Evolutionary conservation across 1,284 basidiomycete genomes (phyloP).

Genomic region (Coniophora puteana): DNA sequence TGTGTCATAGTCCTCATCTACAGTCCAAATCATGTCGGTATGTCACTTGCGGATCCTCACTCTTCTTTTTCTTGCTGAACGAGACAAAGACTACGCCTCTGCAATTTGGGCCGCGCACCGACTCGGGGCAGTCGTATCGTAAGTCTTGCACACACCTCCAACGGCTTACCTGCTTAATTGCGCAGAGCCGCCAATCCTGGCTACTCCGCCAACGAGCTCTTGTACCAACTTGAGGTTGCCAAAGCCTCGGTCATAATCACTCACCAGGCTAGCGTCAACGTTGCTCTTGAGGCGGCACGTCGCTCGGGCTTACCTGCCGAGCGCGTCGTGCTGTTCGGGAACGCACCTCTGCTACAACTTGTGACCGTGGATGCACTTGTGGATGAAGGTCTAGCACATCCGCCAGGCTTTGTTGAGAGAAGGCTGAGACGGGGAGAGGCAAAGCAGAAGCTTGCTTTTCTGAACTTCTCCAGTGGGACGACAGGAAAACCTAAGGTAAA

Average conservation of each 20-base stretch:
- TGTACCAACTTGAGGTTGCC: slow-evolving; percentile 54
- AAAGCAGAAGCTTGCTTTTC: slow-evolving; percentile 67
- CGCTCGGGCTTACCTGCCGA: slow-evolving; percentile 46
- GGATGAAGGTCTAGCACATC: slow-evolving; percentile 31
- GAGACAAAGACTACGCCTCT: slow-evolving; percentile 58
- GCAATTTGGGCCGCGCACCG: slow-evolving; percentile 69
- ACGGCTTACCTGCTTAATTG: background rate
- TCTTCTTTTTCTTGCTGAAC: background rate
- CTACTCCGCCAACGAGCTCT: slow-evolving; percentile 64
- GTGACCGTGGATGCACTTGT: slow-evolving; percentile 36
- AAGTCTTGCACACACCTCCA: slow-evolving; percentile 17
- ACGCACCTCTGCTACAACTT: slow-evolving; percentile 13
- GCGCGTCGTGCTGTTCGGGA: slow-evolving; percentile 50
- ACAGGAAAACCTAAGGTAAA: slow-evolving; percentile 59
- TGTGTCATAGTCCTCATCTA: slow-evolving; percentile 53
- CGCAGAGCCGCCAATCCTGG: slow-evolving; percentile 57
- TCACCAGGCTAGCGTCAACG: slow-evolving; percentile 48
- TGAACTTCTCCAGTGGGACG: slow-evolving; percentile 75
- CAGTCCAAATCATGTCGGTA: slow-evolving; percentile 68
- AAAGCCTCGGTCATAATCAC: slow-evolving; percentile 56
- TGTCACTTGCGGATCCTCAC: slow-evolving; percentile 9
- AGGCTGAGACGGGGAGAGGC: slow-evolving; percentile 58
- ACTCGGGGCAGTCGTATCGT: slow-evolving; percentile 66
- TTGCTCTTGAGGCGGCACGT: slow-evolving; percentile 53
- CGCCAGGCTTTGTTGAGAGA: slow-evolving; percentile 35